Evolutionary conservation across 257 asterid genomes (phyloP), one percentile per base, ranked within the genome.

Genomic region (Penstemon barbatus): DNA sequence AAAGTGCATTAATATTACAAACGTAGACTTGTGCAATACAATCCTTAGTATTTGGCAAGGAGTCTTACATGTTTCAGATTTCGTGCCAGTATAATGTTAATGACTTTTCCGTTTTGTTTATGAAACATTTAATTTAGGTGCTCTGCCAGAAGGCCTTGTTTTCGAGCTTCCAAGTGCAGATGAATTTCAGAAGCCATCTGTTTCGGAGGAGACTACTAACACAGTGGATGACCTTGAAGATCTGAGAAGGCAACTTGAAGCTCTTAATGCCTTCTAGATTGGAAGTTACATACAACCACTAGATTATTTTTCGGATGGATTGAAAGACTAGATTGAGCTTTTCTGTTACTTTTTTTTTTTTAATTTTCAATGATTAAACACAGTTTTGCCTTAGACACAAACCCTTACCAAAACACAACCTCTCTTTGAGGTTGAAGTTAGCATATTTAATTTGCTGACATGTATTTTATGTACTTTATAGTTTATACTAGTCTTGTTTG

Each of bases 111-210:
- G 5, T 45, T n/a, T 33, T 33, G 11, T 57, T 53, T 18, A 36
- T 53, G 6, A 60, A 65, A 53, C 39, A 18, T 73, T 57, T 71
- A 5, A 71, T 64, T 68, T 68, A 90, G 98, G 86, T 79, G 61
- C 68, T 64, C 80, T 94, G 71, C 95, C 99, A 0, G 96, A 83
- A 33, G 99, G 99, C 42, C 87, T 94, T 48, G 79, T 81, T 62
- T 96, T 80, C 25, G 99, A 94, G 82, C 92, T 94, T 42, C 99
- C 99, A 7, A 78, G 73, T 60, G 99, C 99, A 48, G 99, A 94
- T 67, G 87, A 78, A 44, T 94, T 76, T 72, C 69, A 75, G 71
- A 74, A 76, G 53, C 75, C 80, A 25, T 59, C 85, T 36, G 71
- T 65, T 63, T 46, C 83, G 8, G 85, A 76, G 19, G 89, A 74